These are phyloP conservation scores for Croton setiger DNA, from an alignment of 441 rosid genomes.

Conservation along the genomic window DNA sequence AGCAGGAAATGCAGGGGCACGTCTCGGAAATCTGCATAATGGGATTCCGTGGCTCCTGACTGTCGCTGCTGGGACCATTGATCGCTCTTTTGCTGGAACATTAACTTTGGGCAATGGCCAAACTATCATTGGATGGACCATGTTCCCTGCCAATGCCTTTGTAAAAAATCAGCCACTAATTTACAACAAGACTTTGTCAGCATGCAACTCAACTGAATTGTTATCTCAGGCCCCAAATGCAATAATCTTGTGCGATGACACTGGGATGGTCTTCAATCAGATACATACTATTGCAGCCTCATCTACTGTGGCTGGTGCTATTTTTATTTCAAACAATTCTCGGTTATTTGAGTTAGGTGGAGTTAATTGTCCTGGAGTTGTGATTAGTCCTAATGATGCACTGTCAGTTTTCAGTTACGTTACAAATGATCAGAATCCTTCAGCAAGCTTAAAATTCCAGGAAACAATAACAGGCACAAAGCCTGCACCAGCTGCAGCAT, in stretches of 20 bases:
- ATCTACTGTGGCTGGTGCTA: conserved; percentile 28
- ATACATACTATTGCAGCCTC: conserved; percentile 4
- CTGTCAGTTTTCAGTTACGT: conserved; percentile 28
- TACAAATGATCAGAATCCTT: conserved; percentile 14
- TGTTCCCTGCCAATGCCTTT: conserved; percentile 36
- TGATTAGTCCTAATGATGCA: conserved; percentile 34
- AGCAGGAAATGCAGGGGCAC: conserved; percentile 46
- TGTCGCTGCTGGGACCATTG: conserved; percentile 49
- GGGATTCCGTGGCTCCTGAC: conserved; percentile 54
- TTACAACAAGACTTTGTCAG: conserved; percentile 33
- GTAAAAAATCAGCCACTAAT: conserved; percentile 21
- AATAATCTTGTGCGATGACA: conserved; percentile 34
- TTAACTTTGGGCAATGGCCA: conserved; percentile 35
- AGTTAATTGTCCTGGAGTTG: conserved; percentile 29
- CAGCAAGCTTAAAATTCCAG: conserved; percentile 36
- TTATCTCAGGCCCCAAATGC: conserved; percentile 18
- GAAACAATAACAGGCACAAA: conserved; percentile 34
- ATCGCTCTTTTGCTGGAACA: conserved; percentile 38
- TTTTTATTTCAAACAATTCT: conserved; percentile 33
- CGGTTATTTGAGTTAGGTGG: not conserved
- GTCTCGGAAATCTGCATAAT: conserved; percentile 34
- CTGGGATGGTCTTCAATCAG: conserved; percentile 10
- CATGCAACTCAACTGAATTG: conserved; percentile 33
- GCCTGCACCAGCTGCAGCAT: conserved; percentile 40
- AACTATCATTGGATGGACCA: conserved; percentile 32